Percentiles rank a stretch among this genome's conserved stretches.
Evolutionary conservation across 352 stramenopile genomes (phyloP).

Genomic region (Elongisporangium anandrum): DNA sequence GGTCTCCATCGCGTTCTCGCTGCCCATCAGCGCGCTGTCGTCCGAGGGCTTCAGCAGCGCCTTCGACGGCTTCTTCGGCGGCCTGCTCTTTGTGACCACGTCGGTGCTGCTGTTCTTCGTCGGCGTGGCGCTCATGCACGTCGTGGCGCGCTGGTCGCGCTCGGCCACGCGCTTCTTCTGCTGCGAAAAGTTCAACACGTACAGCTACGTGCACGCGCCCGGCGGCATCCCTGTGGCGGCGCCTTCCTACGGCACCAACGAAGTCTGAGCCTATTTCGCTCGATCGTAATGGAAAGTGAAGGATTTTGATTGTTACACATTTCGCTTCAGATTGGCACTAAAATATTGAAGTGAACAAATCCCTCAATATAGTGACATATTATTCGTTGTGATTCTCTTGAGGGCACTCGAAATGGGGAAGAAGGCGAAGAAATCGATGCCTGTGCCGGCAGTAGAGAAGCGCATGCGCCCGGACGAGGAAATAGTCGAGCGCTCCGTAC

Average conservation of each 20-base stretch:
- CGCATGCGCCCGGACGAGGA: too few species aligned
- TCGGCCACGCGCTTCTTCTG: constrained; percentile 60
- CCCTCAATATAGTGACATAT: neutral
- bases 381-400: too few species aligned
- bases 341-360: neutral
- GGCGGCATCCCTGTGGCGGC: constrained; percentile 11
- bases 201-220: constrained; percentile 28
- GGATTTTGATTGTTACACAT: neutral
- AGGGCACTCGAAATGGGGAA: too few species aligned
- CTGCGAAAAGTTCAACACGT: constrained; percentile 53
- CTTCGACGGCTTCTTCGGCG: constrained; percentile 32
- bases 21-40: constrained; percentile 33
- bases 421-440: too few species aligned
- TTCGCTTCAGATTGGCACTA: neutral
- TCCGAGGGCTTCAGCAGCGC: constrained; percentile 29
- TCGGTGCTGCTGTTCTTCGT: constrained; percentile 40
- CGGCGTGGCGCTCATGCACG: constrained; percentile 55
- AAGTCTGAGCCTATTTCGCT: neutral
- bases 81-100: constrained; percentile 41
- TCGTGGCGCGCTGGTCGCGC: constrained; percentile 32
- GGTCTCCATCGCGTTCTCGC: constrained; percentile 50
- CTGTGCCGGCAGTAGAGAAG: too few species aligned
- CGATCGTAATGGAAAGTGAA: neutral
- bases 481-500: too few species aligned
- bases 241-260: constrained; percentile 32